Conservation (phyloP, 495 filamentous ascomycete genomes). For the Penicillium cosmopolitanum region DNA sequence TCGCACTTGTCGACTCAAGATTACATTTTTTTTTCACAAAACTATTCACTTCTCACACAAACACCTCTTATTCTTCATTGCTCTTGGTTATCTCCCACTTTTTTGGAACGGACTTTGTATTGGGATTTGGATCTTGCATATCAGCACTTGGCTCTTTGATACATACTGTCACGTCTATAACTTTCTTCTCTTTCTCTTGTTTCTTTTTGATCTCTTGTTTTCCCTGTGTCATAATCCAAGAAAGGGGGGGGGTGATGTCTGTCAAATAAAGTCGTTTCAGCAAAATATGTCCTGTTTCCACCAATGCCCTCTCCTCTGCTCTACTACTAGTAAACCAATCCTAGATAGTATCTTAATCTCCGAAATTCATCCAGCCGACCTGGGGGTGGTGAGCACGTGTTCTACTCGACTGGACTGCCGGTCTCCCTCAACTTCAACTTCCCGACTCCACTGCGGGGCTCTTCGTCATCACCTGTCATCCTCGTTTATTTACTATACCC, state of each 20-base stretch:
- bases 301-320: too few species aligned
- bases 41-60: background rate
- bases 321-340: too few species aligned
- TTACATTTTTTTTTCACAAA: conserved; percentile 5
- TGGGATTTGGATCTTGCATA: conserved; percentile 31
- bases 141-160: conserved; percentile 29
- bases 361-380: conserved; percentile 4
- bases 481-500: background rate
- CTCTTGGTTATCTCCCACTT: background rate
- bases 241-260: conserved; percentile 5
- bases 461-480: background rate
- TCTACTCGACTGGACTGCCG: conserved; percentile 16
- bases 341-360: background rate
- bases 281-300: background rate
- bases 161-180: conserved; percentile 30
- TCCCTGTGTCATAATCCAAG: conserved; percentile 11
- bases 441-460: conserved; percentile 4
- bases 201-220: conserved; percentile 6
- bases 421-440: conserved; percentile 1
- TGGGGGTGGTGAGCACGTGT: conserved; percentile 17
- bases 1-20: conserved; percentile 16
- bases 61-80: conserved; percentile 13
- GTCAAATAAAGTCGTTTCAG: background rate
- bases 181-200: conserved; percentile 1
- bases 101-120: conserved; percentile 15